Conservation (phyloP, 1,284 basidiomycete genomes). For the Takashimella tepidaria region DNA sequence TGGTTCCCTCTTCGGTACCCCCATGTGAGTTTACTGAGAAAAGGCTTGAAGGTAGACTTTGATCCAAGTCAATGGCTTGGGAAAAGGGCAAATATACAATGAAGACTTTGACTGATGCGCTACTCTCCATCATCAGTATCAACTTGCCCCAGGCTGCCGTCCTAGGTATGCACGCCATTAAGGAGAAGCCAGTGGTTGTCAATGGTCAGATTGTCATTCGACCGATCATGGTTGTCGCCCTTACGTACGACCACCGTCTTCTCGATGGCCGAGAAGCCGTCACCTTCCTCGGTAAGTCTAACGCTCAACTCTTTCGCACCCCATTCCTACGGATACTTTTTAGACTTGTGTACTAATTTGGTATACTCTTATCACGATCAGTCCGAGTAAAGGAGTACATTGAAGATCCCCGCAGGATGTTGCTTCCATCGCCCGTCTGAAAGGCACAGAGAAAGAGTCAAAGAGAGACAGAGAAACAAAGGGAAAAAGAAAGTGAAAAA, state of each 20-base stretch:
- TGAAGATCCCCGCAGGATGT: constrained; percentile 63
- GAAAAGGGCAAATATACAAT: too few relatives aligned
- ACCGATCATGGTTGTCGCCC: constrained; percentile 84
- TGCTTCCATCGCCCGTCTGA: constrained; percentile 50
- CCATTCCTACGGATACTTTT: too few relatives aligned
- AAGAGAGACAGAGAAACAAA: too few relatives aligned
- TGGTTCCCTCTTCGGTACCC: constrained; percentile 92
- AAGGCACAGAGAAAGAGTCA: background rate
- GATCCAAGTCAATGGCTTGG: too few relatives aligned
- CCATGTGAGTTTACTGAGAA: constrained; percentile 53
- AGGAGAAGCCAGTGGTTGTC: constrained; percentile 88
- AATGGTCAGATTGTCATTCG: constrained; percentile 91
- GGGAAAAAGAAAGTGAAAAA: too few relatives aligned
- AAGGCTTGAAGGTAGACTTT: too few relatives aligned
- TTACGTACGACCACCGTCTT: constrained; percentile 94
- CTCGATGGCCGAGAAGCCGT: constrained; percentile 95
- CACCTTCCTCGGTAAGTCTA: constrained; percentile 88
- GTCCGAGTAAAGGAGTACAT: constrained; percentile 68
- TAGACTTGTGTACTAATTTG: too few relatives aligned
- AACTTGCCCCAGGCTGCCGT: constrained; percentile 95
- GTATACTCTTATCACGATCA: constrained; percentile 35
- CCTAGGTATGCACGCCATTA: constrained; percentile 95
- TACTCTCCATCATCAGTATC: constrained; percentile 52
- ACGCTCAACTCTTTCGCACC: constrained; percentile 11
- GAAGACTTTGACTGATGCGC: background rate